Base-by-base conservation (phyloP, 805 yeast genomes). In the Zygoascus flipseniorum region DNA sequence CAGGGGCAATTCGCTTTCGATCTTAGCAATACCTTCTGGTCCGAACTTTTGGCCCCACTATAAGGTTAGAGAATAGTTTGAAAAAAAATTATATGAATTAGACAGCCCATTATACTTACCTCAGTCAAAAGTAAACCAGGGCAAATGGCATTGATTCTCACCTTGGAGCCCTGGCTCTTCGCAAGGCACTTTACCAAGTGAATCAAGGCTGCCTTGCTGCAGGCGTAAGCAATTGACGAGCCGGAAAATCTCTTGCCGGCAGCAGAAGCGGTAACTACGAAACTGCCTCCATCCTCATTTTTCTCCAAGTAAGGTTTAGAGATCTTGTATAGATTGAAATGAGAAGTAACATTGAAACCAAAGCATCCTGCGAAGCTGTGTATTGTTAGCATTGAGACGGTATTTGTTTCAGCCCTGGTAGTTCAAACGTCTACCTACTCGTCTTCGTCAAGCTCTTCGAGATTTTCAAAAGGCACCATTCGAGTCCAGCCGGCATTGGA, bases 241-340 rank as follows among this genome's bases (percentile, higher is more conserved):
- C 69, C 68, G 10, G 56, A 41, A 9, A 69, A 70, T 19, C 62
- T 55, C 43, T 64, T 64, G 9, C 72, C 69, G 16, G 68, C 72
- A 45, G 69, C 66, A 2, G 76, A 72, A 26, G 68, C 64, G 3
- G 71, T 69, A 52, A 67, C 68, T 48, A 74, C 69, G 54, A 74
- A 71, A 47, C 71, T 62, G 50, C 58, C 72, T 32, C 76, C 76
- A 11, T 65, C 54, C 11, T 50, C 58, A 50, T 63, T 65, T 31
- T 58, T 50, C 28, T 67, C 72, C 31, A 69, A 61, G 28, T 56
- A 49, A 18, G 55, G 57, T 57, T 67, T 68, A 20, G 67, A 66
- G 1, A 61, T 65, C 51, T 62, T 58, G 58, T 63, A 69, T 41
- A 69, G 58, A 48, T 54, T 65, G 50, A 69, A 70, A 54, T 70